Conservation (phyloP, 352 stramenopile species). For the Pythium volutum region DNA sequence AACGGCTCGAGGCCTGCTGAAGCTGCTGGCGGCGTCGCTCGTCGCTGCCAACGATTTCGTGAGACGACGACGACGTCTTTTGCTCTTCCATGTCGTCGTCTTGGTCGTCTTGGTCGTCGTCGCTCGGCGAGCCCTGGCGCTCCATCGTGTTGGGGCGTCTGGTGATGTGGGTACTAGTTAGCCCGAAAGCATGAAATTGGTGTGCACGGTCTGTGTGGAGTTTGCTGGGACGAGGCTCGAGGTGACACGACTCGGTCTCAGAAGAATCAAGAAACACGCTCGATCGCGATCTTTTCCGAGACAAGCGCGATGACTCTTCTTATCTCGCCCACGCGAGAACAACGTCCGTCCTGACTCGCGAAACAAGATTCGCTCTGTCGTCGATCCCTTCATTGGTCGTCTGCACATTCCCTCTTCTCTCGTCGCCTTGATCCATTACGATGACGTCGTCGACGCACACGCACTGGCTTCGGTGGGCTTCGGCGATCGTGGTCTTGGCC, state of each 20-base stretch:
- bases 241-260: too few relatives aligned
- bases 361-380: not conserved
- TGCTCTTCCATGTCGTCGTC: conserved; percentile 10
- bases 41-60: not conserved
- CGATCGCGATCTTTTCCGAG: not conserved
- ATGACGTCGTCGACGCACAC: not conserved
- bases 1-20: conserved; percentile 23
- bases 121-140: not conserved
- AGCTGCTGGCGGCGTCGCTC: conserved; percentile 19
- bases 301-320: too few relatives aligned
- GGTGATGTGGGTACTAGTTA: too few relatives aligned
- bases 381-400: not conserved
- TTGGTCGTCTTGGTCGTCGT: not conserved
- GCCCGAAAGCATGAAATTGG: too few relatives aligned
- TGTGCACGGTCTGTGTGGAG: too few relatives aligned
- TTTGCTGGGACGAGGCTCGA: not conserved
- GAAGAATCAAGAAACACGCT: not conserved
- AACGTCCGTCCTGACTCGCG: not conserved
- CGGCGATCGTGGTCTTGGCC: not conserved
- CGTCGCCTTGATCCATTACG: too few relatives aligned
- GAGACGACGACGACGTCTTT: not conserved
- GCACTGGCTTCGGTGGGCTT: not conserved
- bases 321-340: too few relatives aligned
- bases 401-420: not conserved
- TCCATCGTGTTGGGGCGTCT: too few relatives aligned